phyloP scores from a whole-genome alignment of 2,329 filamentous ascomycete genomes.

The Fusarium udum region DNA sequence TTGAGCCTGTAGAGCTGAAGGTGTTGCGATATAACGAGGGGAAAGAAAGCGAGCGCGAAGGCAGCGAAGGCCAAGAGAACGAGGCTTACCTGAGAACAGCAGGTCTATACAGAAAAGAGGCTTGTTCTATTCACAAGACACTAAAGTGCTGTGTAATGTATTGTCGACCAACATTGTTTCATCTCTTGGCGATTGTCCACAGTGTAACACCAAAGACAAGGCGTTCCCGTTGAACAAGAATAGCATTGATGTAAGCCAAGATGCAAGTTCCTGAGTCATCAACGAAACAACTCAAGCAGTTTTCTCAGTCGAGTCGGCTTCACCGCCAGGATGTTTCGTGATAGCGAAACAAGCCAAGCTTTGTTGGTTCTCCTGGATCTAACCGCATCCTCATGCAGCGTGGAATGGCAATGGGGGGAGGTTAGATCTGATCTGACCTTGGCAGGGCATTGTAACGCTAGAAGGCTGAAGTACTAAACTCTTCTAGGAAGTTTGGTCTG shows the following conservation, averaged over 20 bases:
- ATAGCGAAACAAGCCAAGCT: neutral
- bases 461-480: constrained; percentile 9
- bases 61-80: neutral
- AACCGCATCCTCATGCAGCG: neutral
- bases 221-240: neutral
- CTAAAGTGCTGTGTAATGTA: neutral
- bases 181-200: neutral
- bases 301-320: constrained; percentile 4
- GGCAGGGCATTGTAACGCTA: neutral
- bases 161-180: neutral
- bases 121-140: neutral
- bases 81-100: neutral
- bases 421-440: constrained; percentile 6
- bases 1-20: neutral
- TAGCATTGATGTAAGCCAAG: constrained; percentile 12
- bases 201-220: neutral
- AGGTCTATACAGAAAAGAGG: neutral
- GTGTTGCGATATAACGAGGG: neutral
- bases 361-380: neutral
- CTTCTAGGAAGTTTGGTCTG: constrained; percentile 16
- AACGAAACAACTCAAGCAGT: neutral
- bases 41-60: neutral
- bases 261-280: neutral
- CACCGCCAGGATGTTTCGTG: neutral
- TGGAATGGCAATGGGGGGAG: neutral